Evolutionary conservation across 2,329 filamentous ascomycete genomes (phyloP).

Genomic region (Fusarium sp.): DNA sequence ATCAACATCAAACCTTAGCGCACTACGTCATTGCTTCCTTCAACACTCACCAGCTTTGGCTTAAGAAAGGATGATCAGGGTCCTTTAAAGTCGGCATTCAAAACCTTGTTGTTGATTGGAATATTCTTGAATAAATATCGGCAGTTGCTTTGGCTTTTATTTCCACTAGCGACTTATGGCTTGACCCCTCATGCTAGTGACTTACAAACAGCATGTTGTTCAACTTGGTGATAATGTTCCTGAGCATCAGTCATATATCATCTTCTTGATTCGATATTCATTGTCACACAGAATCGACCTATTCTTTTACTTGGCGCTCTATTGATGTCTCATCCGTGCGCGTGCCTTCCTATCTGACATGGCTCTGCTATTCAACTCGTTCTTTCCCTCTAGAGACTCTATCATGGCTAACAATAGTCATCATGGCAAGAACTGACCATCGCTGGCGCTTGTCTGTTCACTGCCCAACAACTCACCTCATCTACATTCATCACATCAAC

Average conservation of each 20-base stretch:
- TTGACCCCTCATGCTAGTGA: background rate
- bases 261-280: background rate
- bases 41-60: background rate
- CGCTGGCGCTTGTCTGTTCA: background rate
- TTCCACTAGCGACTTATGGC: background rate
- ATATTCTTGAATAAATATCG: background rate
- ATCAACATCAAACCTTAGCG: slow-evolving; percentile 10
- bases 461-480: background rate
- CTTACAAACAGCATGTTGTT: background rate
- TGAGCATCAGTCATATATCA: slow-evolving; percentile 36
- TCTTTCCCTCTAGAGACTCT: background rate
- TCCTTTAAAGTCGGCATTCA: background rate
- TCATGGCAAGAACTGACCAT: background rate
- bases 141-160: background rate
- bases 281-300: background rate
- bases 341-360: background rate
- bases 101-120: background rate
- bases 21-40: slow-evolving; percentile 40
- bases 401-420: background rate
- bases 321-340: background rate
- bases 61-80: background rate
- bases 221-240: slow-evolving; percentile 32
- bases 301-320: too few relatives aligned
- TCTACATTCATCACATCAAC: background rate
- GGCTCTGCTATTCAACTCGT: background rate